Evolutionary conservation across 1,284 basidiomycete species (phyloP).

Genomic region (Xerocomus minutiporus): DNA sequence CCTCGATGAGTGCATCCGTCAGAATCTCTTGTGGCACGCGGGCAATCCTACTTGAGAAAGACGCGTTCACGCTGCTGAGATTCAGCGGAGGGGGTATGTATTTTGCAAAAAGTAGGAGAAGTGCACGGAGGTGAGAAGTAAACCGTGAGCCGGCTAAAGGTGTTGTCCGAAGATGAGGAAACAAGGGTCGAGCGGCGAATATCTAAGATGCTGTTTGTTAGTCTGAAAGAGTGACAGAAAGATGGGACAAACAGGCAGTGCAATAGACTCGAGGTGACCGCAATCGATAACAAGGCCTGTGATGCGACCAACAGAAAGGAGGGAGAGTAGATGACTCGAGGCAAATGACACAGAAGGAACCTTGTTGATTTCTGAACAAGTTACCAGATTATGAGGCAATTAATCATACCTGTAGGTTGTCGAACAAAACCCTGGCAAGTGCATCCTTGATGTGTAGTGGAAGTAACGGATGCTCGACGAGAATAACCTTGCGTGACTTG

Average conservation of each 20-base stretch:
- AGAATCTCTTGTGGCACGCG: constrained; percentile 72
- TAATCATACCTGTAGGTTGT: constrained; percentile 76
- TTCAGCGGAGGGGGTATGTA: constrained; percentile 76
- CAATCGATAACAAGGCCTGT: constrained; percentile 92
- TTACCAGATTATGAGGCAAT: not conserved
- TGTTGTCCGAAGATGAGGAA: constrained; percentile 74
- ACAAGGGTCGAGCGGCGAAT: constrained; percentile 82
- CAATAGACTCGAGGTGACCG: constrained; percentile 86
- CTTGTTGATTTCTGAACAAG: constrained; percentile 36
- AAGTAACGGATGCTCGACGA: constrained; percentile 86
- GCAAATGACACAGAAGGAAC: constrained; percentile 92
- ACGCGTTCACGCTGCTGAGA: constrained; percentile 59
- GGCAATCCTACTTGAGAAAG: constrained; percentile 56
- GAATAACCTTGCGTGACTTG: constrained; percentile 87
- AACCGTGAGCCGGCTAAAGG: constrained; percentile 77
- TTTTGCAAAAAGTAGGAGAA: constrained; percentile 75
- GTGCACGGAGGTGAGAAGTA: constrained; percentile 69
- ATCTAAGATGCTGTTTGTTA: constrained; percentile 50
- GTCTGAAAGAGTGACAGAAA: not conserved
- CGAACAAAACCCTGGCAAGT: constrained; percentile 83
- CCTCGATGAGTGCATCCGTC: constrained; percentile 71
- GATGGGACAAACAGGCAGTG: constrained; percentile 67
- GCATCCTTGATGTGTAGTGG: constrained; percentile 85
- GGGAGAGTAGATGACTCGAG: constrained; percentile 77
- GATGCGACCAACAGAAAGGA: constrained; percentile 82